Conservation (phyloP, 1,284 basidiomycete genomes). For the Sanghuangporus baumii region DNA sequence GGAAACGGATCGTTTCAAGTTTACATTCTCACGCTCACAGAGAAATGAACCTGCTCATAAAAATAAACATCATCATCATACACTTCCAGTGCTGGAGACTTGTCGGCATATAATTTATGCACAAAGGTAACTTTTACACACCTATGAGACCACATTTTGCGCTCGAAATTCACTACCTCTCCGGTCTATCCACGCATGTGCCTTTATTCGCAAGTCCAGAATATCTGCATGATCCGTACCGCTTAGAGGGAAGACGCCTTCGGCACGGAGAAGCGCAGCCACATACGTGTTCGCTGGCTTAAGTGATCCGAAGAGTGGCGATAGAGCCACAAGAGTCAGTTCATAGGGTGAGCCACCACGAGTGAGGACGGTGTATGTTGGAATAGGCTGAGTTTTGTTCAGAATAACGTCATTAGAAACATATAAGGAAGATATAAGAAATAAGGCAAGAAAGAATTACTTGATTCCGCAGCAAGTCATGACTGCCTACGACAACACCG, state of each 20-base stretch:
- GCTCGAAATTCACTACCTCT: not conserved
- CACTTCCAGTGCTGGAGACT: too few relatives aligned
- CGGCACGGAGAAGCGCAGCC: not conserved
- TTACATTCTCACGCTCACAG: too few relatives aligned
- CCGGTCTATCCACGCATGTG: not conserved
- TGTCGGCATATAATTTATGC: not conserved
- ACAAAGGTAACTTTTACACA: not conserved
- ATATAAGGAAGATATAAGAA: not conserved
- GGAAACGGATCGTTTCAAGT: too few relatives aligned
- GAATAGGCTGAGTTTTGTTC: not conserved
- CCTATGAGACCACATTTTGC: not conserved
- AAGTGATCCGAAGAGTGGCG: not conserved
- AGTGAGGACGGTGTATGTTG: not conserved
- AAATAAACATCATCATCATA: too few relatives aligned
- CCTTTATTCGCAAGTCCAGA: not conserved
- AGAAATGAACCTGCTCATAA: too few relatives aligned
- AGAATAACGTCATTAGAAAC: not conserved
- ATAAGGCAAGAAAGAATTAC: not conserved
- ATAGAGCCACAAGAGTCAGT: not conserved
- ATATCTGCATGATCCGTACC: not conserved
- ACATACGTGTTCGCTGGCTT: not conserved
- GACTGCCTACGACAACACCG: not conserved
- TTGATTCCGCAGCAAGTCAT: not conserved
- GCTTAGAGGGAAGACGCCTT: not conserved
- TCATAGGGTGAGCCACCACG: not conserved